Percentiles rank a stretch among this genome's conserved stretches.
These are phyloP conservation scores for Eragrostis tef DNA, from an alignment of 202 grass and related monocot species.

Conservation along the genomic window DNA sequence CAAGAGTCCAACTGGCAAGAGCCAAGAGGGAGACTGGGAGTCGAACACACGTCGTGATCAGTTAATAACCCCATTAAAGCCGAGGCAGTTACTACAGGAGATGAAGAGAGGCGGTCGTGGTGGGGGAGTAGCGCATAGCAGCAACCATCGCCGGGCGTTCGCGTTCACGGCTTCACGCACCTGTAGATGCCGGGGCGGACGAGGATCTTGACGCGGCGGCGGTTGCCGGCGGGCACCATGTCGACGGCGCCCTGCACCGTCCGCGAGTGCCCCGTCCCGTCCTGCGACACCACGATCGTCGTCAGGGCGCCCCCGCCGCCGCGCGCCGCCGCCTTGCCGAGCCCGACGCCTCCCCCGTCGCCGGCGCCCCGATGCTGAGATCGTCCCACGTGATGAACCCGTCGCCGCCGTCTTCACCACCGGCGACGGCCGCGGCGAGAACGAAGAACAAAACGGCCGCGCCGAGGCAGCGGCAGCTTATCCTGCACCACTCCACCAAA, in stretches of 20 bases:
- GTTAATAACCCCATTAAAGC: constrained; percentile 46
- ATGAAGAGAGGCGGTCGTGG: not conserved
- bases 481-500: not conserved
- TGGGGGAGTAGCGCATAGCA: not conserved
- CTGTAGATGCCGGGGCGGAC: constrained; percentile 75
- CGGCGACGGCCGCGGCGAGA: not conserved
- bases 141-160: constrained; percentile 4
- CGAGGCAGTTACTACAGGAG: constrained; percentile 37
- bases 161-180: constrained; percentile 42
- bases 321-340: constrained; percentile 45
- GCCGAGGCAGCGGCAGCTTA: not conserved
- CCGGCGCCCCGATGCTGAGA: constrained; percentile 50
- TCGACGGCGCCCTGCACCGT: constrained; percentile 93
- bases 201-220: constrained; percentile 74
- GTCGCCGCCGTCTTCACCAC: not conserved
- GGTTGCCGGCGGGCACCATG: constrained; percentile 79
- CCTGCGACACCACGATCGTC: constrained; percentile 76
- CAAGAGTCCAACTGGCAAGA: not conserved
- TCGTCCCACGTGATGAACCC: constrained; percentile 83
- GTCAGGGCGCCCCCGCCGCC: constrained; percentile 8
- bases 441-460: constrained; percentile 6
- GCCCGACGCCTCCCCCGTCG: constrained; percentile 35
- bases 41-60: constrained; percentile 35
- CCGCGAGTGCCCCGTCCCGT: constrained; percentile 69
- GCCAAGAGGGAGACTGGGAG: not conserved